Base-by-base conservation (phyloP, 192 early-diverging fungal genomes). In the Jimgerdemannia lactiflua region DNA sequence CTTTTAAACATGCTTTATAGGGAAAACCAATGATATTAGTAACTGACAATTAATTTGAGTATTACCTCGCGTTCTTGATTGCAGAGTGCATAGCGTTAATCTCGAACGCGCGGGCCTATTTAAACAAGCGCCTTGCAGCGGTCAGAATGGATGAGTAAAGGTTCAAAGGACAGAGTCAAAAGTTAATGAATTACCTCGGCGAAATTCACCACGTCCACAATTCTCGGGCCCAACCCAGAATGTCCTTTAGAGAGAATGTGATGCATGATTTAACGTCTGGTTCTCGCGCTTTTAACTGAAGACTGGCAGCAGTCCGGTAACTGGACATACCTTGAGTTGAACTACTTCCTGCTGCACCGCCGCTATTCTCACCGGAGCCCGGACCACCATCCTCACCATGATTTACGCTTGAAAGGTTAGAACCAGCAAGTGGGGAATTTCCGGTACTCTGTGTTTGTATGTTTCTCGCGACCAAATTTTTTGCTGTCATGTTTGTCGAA, bases 31-130 rank as follows among this genome's bases (percentile, higher is more conserved):
- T 4, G 14, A 19, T 44, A 70, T 44, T 74, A 74, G 29, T 29
- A 29, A 29, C 29, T 29, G 29, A 29, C 29, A 29, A 29, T 29
- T 29, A 29, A 29, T 29, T 29, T 29, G 29, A 29, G 29, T 29
- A 59, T 6, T 86, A 84, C 85, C 84, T 90, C 29, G 93, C 86
- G 4, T 84, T 83, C 70, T 89, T 85, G 54, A 98, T 88, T 39
- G 92, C 88, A 49, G 86, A 85, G 81, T 95, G 93, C 87, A 98
- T 91, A 4, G 94, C 87, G 70, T 89, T 91, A 71, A 98, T 91
- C 82, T 98, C 97, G 75, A 91, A 93, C 11, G 94, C 87, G 3
- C 95, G 91, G 3, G 94, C 91, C 83, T 93, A 74, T 43, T 75
- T 44, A 29, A n/a, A 29, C 29, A 29, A 29, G 29, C 29, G 29